Base-by-base conservation (phyloP, 164 flowering plant genomes). In the Kingdonia uniflora region DNA sequence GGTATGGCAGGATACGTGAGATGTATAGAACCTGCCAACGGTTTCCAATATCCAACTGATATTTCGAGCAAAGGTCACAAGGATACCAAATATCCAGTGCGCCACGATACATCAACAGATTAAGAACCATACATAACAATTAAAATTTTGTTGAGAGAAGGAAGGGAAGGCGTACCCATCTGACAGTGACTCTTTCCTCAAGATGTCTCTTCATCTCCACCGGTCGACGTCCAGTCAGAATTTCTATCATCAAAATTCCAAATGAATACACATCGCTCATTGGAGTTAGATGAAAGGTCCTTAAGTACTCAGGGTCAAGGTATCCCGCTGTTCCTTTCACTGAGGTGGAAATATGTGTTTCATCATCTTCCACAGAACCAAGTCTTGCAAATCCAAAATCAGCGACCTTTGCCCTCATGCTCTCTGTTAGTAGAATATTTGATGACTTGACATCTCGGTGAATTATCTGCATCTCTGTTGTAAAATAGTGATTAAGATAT, bases 321-420 rank as follows among this genome's bases (percentile, higher is more conserved):
- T 92, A 92, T 44, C 99, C 99, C 4, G 81, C 83, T 19, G 99
- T 92, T 51, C 99, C 99, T 73, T 82, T 88, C 61, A 88, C 97
- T 68, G 82, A 72, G 57, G 99, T 92, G 26, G 79, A 70, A 39
- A 92, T 74, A 65, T 86, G 91, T 19, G 96, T 84, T 37, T 69
- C 67, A n/a, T 86, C 91, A 21, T 68, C 44, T 21, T 82, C 89
- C 61, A 56, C 26, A n/a, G 92, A 80, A 49, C 89, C 95, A 39
- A 74, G 68, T 72, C 77, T 81, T 37, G 99, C 99, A 70, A 92
- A 92, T 45, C 99, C 99, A 68, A 92, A 92, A 71, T 89, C 99
- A 13, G 99, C 89, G 37, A 92, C 99, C 68, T 92, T 92, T 44
- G 99, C 95, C 62, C 85, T 77, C 66, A 71, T 64, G 71, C 69